Conservation (phyloP, 805 yeast genomes). For the Deakozyma indianensis region DNA sequence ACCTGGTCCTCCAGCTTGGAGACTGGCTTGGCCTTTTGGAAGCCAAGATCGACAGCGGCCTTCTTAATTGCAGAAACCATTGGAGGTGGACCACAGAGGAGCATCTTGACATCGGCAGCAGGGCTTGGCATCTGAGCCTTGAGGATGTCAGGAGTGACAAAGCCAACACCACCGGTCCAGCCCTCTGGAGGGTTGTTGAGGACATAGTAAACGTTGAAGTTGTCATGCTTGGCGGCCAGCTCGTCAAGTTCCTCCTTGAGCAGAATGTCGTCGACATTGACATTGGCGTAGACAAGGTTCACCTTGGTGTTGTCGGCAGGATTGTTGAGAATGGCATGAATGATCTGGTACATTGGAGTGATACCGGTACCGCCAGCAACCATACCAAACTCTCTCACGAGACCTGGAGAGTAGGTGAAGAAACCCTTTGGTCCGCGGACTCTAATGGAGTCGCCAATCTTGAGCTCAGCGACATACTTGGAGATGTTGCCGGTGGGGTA, state of each 20-base stretch:
- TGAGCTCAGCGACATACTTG: slow-evolving; percentile 50
- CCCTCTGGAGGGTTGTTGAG: slow-evolving; percentile 54
- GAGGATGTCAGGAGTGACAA: slow-evolving; percentile 61
- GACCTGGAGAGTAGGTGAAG: slow-evolving; percentile 69
- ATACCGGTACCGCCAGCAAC: slow-evolving; percentile 96
- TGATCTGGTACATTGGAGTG: slow-evolving; percentile 84
- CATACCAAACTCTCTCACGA: slow-evolving; percentile 66
- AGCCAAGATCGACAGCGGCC: slow-evolving; percentile 63
- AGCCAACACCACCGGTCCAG: slow-evolving; percentile 74
- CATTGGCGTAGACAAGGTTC: slow-evolving; percentile 65
- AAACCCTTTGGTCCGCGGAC: slow-evolving; percentile 76
- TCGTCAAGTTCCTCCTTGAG: slow-evolving; percentile 64
- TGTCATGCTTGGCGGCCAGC: slow-evolving; percentile 31
- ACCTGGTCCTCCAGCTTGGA: slow-evolving; percentile 85
- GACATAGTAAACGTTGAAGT: slow-evolving; percentile 54
- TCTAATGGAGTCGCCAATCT: slow-evolving; percentile 64
- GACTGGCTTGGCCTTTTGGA: slow-evolving; percentile 72
- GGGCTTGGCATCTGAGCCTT: slow-evolving; percentile 48
- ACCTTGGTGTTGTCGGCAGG: slow-evolving; percentile 85
- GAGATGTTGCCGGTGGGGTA: slow-evolving; percentile 81
- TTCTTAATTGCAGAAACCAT: slow-evolving; percentile 78
- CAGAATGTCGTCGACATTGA: slow-evolving; percentile 66
- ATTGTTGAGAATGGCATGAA: slow-evolving; percentile 60
- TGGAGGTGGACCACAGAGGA: slow-evolving; percentile 90
- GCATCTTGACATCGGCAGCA: slow-evolving; percentile 46